Conservation (phyloP, 2,329 filamentous ascomycete genomes). For the Trichophyton rubrum region DNA sequence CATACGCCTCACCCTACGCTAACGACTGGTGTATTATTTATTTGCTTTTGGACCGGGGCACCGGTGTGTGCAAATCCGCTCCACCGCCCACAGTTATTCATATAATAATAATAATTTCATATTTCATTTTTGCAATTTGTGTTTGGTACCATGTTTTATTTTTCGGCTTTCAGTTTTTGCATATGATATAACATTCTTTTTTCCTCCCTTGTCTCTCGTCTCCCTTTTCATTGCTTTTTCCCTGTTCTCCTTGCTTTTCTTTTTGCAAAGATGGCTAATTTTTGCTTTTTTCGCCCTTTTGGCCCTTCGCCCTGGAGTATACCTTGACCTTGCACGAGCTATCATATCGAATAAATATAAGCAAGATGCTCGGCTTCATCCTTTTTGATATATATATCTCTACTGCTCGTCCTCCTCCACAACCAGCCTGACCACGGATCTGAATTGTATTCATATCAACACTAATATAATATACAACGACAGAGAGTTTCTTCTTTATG, state of each 20-base stretch:
- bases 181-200: constrained; percentile 3
- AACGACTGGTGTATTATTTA: neutral
- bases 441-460: no score
- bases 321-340: constrained; percentile 2
- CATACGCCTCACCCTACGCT: constrained; percentile 1
- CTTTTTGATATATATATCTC: neutral
- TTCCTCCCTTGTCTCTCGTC: neutral
- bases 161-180: constrained; percentile 1
- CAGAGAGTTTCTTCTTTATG: neutral
- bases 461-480: neutral
- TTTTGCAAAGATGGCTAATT: neutral
- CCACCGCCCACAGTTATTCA: neutral
- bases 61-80: neutral
- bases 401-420: neutral
- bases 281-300: neutral
- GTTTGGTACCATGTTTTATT: neutral
- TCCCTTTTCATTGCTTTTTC: neutral
- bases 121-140: neutral
- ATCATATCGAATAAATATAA: neutral
- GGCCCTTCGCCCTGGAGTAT: neutral
- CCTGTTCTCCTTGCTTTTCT: neutral
- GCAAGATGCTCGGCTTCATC: neutral
- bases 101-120: neutral
- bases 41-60: neutral
- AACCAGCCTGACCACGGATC: no score